A percentile compares a stretch with the other conserved stretches of the same genome.
phyloP scores from a whole-genome alignment of 139 green algal species.

The Chlamydomonas applanata region DNA sequence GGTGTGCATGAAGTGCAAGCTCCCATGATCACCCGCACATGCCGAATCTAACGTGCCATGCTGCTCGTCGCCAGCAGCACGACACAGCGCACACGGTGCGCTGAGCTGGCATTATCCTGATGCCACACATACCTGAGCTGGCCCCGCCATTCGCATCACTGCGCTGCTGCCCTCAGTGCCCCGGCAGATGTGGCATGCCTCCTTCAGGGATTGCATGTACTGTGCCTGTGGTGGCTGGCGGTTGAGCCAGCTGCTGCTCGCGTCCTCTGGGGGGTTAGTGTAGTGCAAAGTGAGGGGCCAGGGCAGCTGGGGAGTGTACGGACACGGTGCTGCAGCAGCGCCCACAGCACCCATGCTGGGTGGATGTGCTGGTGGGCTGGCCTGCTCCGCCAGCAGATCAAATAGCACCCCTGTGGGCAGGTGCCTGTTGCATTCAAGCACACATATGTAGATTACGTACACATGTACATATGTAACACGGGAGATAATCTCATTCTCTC shows the following conservation, averaged over 20 bases:
- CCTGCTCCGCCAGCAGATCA: constrained; percentile 37
- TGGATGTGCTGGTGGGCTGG: too few relatives aligned
- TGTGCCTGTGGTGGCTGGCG: constrained; percentile 18
- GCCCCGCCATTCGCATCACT: constrained; percentile 57
- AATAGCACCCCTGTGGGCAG: constrained; percentile 51
- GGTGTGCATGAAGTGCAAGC: too few relatives aligned
- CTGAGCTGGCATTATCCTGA: too few relatives aligned
- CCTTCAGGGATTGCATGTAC: constrained; percentile 63
- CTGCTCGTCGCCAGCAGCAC: too few relatives aligned
- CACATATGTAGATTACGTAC: neutral
- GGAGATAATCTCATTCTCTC: too few relatives aligned
- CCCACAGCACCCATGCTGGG: neutral
- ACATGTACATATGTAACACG: too few relatives aligned
- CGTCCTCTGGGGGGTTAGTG: constrained; percentile 15
- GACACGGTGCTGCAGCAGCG: constrained; percentile 25
- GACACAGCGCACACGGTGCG: too few relatives aligned
- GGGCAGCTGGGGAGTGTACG: constrained; percentile 30
- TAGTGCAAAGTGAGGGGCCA: constrained; percentile 48
- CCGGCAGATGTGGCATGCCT: constrained; percentile 49
- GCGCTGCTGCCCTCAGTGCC: constrained; percentile 36
- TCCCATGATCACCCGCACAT: too few relatives aligned
- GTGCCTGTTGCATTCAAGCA: constrained; percentile 27
- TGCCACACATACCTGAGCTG: constrained; percentile 18
- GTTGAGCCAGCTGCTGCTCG: constrained; percentile 35
- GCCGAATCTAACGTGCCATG: too few relatives aligned